Percentiles rank a stretch among this genome's conserved stretches.
These are phyloP conservation scores for Triticum turgidum DNA, from an alignment of 176 grass and related monocot species.

Conservation along the genomic window DNA sequence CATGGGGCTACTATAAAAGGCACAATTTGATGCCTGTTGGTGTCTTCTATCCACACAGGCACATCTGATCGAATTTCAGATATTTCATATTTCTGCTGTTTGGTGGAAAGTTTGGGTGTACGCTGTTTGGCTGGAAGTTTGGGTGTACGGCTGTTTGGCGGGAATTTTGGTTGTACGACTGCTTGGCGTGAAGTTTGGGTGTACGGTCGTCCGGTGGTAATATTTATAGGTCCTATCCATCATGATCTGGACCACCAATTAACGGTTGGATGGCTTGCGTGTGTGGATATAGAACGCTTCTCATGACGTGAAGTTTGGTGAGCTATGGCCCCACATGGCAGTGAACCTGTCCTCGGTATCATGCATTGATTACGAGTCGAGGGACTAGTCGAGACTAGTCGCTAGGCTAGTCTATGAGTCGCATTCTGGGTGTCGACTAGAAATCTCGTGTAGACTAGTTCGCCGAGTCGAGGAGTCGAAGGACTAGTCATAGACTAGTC, in stretches of 20 bases:
- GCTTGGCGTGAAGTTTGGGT: neutral
- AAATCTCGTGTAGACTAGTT: no score
- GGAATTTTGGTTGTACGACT: neutral
- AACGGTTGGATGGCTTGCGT: neutral
- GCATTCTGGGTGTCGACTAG: no score
- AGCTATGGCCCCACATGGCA: neutral
- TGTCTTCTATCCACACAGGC: slow-evolving; percentile 2
- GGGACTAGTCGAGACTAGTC: no score
- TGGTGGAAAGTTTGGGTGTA: neutral
- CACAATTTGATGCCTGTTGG: neutral
- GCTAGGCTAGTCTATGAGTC: no score
- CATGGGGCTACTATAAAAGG: neutral
- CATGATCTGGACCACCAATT: slow-evolving; percentile 10
- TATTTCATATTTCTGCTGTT: neutral
- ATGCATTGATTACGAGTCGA: no score
- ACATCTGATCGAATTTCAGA: neutral
- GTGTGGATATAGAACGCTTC: neutral
- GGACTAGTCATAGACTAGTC: no score
- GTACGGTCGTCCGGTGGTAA: neutral
- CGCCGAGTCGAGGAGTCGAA: no score
- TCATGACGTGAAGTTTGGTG: neutral
- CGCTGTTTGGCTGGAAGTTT: neutral
- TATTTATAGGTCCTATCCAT: neutral
- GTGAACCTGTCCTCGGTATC: neutral
- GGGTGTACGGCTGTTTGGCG: neutral